phyloP scores from a whole-genome alignment of 2,329 filamentous ascomycete genomes.

The Clonostachys byssicola region DNA sequence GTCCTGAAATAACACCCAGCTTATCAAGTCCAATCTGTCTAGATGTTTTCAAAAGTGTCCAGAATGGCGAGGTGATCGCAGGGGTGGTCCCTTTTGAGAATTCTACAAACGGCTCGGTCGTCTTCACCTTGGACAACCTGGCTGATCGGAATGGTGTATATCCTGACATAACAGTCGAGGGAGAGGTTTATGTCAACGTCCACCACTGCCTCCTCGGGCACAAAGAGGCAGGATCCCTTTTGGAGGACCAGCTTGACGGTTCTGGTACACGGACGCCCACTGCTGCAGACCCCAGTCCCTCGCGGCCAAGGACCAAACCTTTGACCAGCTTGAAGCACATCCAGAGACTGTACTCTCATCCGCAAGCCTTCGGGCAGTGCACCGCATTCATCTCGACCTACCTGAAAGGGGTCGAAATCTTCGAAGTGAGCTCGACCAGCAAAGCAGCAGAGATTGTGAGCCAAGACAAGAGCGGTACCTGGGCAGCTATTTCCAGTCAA shows the following conservation, averaged over 20 bases:
- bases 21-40: neutral
- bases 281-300: slow-evolving; percentile 33
- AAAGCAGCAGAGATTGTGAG: slow-evolving; percentile 75
- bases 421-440: slow-evolving; percentile 83
- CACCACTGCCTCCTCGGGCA: slow-evolving; percentile 79
- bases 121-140: slow-evolving; percentile 85
- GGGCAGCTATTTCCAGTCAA: slow-evolving; percentile 74
- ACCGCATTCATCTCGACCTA: slow-evolving; percentile 66
- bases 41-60: slow-evolving; percentile 81
- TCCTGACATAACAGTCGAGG: slow-evolving; percentile 69
- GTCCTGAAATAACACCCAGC: neutral
- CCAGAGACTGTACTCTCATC: slow-evolving; percentile 82
- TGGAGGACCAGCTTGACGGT: slow-evolving; percentile 17
- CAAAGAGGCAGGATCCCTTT: slow-evolving; percentile 8
- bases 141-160: slow-evolving; percentile 66
- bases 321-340: slow-evolving; percentile 54
- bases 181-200: slow-evolving; percentile 82
- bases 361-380: slow-evolving; percentile 94
- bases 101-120: slow-evolving; percentile 88
- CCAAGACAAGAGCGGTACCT: slow-evolving; percentile 51
- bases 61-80: slow-evolving; percentile 56
- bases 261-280: slow-evolving; percentile 49
- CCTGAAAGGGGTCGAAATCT: slow-evolving; percentile 70
- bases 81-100: slow-evolving; percentile 96
- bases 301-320: slow-evolving; percentile 41